phyloP scores from a whole-genome alignment of 1,284 basidiomycete species.

The Wolfiporia cocos region DNA sequence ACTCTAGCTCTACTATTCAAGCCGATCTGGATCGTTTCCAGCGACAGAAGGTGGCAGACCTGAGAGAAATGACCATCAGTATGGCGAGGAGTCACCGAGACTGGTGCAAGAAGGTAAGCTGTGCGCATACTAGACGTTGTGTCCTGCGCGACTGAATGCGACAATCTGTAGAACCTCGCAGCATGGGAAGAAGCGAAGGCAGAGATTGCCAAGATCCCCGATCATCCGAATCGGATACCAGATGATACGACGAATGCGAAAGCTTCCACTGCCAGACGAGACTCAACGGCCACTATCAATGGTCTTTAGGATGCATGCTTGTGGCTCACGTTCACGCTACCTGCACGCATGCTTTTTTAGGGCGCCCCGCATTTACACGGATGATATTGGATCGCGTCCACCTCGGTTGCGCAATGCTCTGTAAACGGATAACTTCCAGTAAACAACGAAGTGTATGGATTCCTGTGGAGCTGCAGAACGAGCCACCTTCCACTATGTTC shows the following conservation, averaged over 20 bases:
- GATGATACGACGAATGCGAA: slow-evolving; percentile 18
- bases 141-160: slow-evolving; percentile 4
- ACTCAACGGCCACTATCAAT: slow-evolving; percentile 55
- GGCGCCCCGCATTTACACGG: no score
- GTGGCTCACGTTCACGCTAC: no score
- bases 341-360: no score
- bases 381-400: no score
- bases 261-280: slow-evolving; percentile 28
- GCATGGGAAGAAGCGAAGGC: slow-evolving; percentile 95
- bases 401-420: no score
- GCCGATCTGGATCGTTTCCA: slow-evolving; percentile 98
- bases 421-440: no score
- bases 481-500: no score
- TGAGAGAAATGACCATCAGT: slow-evolving; percentile 87
- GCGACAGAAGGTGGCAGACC: slow-evolving; percentile 94
- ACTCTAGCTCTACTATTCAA: slow-evolving; percentile 93
- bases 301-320: no score
- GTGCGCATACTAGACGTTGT: not conserved
- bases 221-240: slow-evolving; percentile 75
- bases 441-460: no score
- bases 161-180: slow-evolving; percentile 75
- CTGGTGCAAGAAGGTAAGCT: slow-evolving; percentile 85
- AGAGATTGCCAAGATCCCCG: slow-evolving; percentile 84
- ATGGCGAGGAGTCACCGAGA: slow-evolving; percentile 91
- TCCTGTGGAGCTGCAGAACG: no score